Percentiles rank a stretch among this genome's conserved stretches.
These are phyloP conservation scores for Coccomyxa sp. DNA, from an alignment of 139 green algal species.

Conservation along the genomic window DNA sequence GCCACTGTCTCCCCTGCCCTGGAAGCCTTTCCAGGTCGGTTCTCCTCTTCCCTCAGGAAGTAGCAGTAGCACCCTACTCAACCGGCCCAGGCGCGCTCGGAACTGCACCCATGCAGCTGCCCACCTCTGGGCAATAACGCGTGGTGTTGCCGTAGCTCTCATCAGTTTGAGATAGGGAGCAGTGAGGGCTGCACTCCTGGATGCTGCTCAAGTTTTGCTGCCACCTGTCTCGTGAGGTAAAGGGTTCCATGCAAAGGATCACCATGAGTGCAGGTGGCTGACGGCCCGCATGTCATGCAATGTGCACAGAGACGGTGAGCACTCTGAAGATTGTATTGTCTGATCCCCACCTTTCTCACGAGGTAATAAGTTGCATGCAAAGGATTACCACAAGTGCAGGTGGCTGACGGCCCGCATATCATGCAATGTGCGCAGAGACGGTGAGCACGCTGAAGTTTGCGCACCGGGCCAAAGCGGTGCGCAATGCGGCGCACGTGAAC, in stretches of 20 bases:
- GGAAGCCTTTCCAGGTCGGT: slow-evolving; percentile 60
- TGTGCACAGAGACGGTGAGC: slow-evolving; percentile 61
- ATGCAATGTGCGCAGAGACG: slow-evolving; percentile 47
- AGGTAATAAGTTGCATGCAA: too few species aligned
- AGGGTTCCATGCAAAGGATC: too few species aligned
- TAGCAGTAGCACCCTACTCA: too few species aligned
- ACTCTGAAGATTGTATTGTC: slow-evolving; percentile 96
- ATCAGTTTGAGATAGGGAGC: neutral
- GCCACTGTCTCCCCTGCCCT: slow-evolving; percentile 78
- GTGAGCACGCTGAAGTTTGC: slow-evolving; percentile 90
- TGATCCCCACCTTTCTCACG: too few species aligned
- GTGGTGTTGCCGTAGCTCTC: neutral
- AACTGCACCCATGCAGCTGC: neutral
- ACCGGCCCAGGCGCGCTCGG: too few species aligned
- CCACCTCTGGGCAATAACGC: neutral
- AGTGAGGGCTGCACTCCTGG: neutral
- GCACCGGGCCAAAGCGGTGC: slow-evolving; percentile 92
- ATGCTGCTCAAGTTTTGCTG: neutral
- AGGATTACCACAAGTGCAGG: too few species aligned
- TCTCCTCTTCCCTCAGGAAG: neutral
- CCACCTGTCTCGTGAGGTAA: too few species aligned
- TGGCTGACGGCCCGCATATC: neutral
- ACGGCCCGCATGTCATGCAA: neutral
- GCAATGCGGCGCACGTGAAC: slow-evolving; percentile 91
- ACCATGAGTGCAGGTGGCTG: too few species aligned